These are phyloP conservation scores for Clarireedia paspali DNA, from an alignment of 2,329 filamentous ascomycete genomes.

Conservation along the genomic window DNA sequence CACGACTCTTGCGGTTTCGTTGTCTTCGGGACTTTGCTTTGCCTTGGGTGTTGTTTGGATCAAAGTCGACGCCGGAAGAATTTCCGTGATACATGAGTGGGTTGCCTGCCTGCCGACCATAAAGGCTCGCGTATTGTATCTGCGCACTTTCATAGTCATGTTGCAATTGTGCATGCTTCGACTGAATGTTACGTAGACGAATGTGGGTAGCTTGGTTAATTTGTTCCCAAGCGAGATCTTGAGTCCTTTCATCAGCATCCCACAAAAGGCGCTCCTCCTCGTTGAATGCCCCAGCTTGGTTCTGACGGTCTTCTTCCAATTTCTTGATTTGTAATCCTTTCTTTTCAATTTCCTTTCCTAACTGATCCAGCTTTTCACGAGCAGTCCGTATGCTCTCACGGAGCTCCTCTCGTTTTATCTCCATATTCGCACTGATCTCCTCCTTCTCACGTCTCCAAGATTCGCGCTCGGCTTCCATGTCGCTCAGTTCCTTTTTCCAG, in stretches of 20 bases:
- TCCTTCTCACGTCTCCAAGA: slow-evolving; percentile 47
- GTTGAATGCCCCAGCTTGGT: slow-evolving; percentile 51
- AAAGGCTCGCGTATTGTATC: slow-evolving; percentile 14
- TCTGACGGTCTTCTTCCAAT: slow-evolving; percentile 63
- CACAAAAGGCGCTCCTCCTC: slow-evolving; percentile 37
- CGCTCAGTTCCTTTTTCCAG: slow-evolving; percentile 56
- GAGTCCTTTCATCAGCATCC: slow-evolving; percentile 24
- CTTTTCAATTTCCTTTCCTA: slow-evolving; percentile 68
- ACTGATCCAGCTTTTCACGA: slow-evolving; percentile 44
- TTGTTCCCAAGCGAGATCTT: slow-evolving; percentile 28
- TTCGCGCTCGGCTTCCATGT: slow-evolving; percentile 49
- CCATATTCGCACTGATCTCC: slow-evolving; percentile 43
- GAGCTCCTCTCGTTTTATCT: slow-evolving; percentile 44
- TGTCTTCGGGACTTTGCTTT: slow-evolving; percentile 32
- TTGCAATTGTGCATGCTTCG: slow-evolving; percentile 22
- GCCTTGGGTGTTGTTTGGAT: slow-evolving; percentile 19
- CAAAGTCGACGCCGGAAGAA: slow-evolving; percentile 30
- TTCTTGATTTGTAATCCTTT: slow-evolving; percentile 65
- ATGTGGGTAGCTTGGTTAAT: slow-evolving; percentile 20
- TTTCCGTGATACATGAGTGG: slow-evolving; percentile 27
- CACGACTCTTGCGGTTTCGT: slow-evolving; percentile 34
- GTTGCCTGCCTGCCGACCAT: slow-evolving; percentile 20
- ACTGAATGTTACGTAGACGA: slow-evolving; percentile 17
- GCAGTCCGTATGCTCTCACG: slow-evolving; percentile 49
- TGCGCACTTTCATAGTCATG: slow-evolving; percentile 17